phyloP scores from a whole-genome alignment of 306 rosid genomes.

The Rubus parviflorus region DNA sequence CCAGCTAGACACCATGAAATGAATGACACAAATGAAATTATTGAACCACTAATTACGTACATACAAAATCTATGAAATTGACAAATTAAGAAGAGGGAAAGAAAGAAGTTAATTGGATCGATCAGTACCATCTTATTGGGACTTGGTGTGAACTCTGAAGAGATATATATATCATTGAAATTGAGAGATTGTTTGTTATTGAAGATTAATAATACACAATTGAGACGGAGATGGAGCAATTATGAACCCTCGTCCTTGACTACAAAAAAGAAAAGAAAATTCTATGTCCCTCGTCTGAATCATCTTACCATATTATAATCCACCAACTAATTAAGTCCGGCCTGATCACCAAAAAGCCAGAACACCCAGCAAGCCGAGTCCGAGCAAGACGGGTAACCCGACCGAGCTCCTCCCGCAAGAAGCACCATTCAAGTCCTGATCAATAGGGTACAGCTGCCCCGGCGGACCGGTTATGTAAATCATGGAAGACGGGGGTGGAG shows the following conservation, averaged over 20 bases:
- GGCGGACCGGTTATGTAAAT: slow-evolving; percentile 50
- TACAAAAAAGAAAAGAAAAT: background rate
- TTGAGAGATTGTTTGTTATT: background rate
- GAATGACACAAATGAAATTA: background rate
- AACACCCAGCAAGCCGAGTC: slow-evolving; percentile 27
- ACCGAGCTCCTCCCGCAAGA: background rate
- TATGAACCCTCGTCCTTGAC: background rate
- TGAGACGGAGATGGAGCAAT: background rate
- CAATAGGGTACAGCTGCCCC: slow-evolving; percentile 40
- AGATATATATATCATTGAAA: background rate
- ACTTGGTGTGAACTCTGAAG: background rate
- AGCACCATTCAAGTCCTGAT: slow-evolving; percentile 21
- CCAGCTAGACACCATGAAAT: background rate
- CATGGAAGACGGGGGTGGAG: slow-evolving; percentile 34
- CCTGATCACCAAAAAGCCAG: slow-evolving; percentile 23
- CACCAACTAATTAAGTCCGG: background rate
- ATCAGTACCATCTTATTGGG: background rate
- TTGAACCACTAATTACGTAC: background rate
- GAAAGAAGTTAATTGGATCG: background rate
- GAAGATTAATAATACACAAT: slow-evolving; percentile 14
- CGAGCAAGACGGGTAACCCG: slow-evolving; percentile 14
- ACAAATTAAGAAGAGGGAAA: background rate
- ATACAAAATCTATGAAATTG: background rate
- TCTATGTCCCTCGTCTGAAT: slow-evolving; percentile 8
- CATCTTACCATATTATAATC: slow-evolving; percentile 2